phyloP scores from a whole-genome alignment of 2,329 filamentous ascomycete genomes.

The Biscogniauxia mediterranea region DNA sequence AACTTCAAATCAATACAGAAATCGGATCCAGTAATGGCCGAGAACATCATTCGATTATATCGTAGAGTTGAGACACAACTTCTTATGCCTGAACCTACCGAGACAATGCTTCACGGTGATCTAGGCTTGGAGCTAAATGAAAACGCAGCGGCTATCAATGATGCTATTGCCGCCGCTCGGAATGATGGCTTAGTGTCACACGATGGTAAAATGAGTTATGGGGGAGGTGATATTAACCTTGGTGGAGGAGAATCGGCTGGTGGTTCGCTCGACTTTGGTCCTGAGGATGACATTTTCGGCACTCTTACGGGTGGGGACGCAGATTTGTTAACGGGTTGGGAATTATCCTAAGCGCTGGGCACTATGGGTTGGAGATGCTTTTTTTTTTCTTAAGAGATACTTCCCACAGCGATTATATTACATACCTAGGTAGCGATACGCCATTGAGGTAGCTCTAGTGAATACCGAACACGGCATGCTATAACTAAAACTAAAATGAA shows the following conservation, averaged over 20 bases:
- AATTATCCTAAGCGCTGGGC: conserved; percentile 19
- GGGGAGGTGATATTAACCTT: conserved; percentile 27
- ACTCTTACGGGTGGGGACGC: conserved; percentile 27
- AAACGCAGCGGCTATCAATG: conserved; percentile 38
- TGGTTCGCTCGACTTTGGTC: conserved; percentile 35
- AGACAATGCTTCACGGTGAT: conserved; percentile 43
- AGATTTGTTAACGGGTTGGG: conserved; percentile 32
- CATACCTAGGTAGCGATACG: neutral
- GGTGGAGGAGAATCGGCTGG: conserved; percentile 35
- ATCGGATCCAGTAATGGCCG: conserved; percentile 55
- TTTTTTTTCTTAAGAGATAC: neutral
- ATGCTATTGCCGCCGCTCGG: conserved; percentile 43
- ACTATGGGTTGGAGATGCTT: neutral
- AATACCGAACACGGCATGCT: neutral
- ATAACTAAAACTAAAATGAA: no score
- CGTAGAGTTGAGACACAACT: conserved; percentile 66
- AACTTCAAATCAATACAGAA: conserved; percentile 56
- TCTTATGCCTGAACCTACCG: conserved; percentile 36
- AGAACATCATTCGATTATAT: conserved; percentile 61
- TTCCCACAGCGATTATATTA: neutral
- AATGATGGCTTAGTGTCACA: conserved; percentile 36
- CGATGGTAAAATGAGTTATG: conserved; percentile 35
- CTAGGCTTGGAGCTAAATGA: conserved; percentile 42
- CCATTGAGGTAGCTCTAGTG: neutral
- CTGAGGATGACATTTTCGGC: conserved; percentile 45